Evolutionary conservation across 371 early-diverging fungal genomes (phyloP), one percentile per base, ranked within the genome.

Genomic region (Mycotypha africana): DNA sequence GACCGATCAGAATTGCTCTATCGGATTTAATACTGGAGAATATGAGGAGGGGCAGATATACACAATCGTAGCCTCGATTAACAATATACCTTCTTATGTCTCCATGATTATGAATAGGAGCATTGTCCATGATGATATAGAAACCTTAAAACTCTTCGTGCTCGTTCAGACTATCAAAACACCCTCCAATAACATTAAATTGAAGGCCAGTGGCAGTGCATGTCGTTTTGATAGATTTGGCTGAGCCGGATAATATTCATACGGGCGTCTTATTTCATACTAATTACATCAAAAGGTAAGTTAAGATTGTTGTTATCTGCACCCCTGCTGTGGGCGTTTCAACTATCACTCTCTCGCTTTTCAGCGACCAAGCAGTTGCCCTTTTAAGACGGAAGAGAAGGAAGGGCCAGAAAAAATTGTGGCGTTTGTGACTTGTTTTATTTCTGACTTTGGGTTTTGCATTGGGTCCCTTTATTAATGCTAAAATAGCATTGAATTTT

Each of bases 11-110:
- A 54, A 48, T 22, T 44, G 2, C 41, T 48, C 49, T 16, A 54
- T 53, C 16, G 53, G 47, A 35, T 53, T 53, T 1, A 53, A 26
- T 11, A 40, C 45, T 5, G 47, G 41, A 1, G 41, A 53, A 28
- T 47, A 47, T 5, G 42, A 36, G 2, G 52, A 15, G 15, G 28
- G 28, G 51, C 3, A 52, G 40, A 44, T 45, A 45, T 16, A 52
- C 38, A 39, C 40, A 52, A 1, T 25, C 20, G 23, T 35, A 47
- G 4, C 45, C 45, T n/a, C 25, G 34, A 25, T 25, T 17, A 4
- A 37, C 14, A 2, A 45, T 37, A 36, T 17, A 37, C 2, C 38
- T 36, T 15, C 4, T 30, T 3, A 45, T 34, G 3, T 34, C 36
- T 36, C 35, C 24, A 24, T 20, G 25, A 4, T 2, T 23, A 24